Base-by-base conservation (phyloP, 257 asterid species). In the Solanum virginianum region DNA sequence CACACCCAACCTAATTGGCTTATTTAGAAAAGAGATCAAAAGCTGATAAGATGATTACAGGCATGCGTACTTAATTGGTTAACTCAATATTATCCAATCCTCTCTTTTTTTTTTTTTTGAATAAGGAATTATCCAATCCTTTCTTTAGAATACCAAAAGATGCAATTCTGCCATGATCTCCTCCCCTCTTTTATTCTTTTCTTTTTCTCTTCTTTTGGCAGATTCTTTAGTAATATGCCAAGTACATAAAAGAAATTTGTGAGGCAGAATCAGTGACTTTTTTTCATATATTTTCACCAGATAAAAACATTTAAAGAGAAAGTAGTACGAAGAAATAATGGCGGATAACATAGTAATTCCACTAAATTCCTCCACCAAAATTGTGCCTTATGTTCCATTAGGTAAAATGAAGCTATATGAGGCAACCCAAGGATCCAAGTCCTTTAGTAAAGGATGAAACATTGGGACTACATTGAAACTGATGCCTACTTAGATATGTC, bases 361-460 rank as follows among this genome's bases (percentile, higher is more conserved):
- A 66, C 85, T 71, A 83, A 65, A 51, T 63, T 65, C 63, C 49
- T 83, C 82, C 82, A 66, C 18, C 36, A 84, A 84, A 89, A 63
- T 59, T 51, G 80, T 16, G 69, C 47, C 26, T 81, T 85, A 39
- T 79, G 86, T 43, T 84, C 88, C 75, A 86, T 70, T 70, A 70
- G 55, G 24, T 41, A 70, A 70, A 70, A 70, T 41, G 17, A 70
- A 70, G 80, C 18, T 70, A 41, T 41, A 70, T 70, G 43, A 16
- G 55, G 80, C 80, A 70, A 70, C 80, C 80, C 18, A 20, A 70
- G 80, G 54, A 41, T 70, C 80, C 54, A 70, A 41, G 80, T 70
- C 80, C 80, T 70, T 29, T 18, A 18, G 80, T 70, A 70, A 41
- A 10, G 55, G 80, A 70, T 70, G 80, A 70, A 70, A 70, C 54